Conservation (phyloP, 352 stramenopile species). For the Phytophthora cactorum region DNA sequence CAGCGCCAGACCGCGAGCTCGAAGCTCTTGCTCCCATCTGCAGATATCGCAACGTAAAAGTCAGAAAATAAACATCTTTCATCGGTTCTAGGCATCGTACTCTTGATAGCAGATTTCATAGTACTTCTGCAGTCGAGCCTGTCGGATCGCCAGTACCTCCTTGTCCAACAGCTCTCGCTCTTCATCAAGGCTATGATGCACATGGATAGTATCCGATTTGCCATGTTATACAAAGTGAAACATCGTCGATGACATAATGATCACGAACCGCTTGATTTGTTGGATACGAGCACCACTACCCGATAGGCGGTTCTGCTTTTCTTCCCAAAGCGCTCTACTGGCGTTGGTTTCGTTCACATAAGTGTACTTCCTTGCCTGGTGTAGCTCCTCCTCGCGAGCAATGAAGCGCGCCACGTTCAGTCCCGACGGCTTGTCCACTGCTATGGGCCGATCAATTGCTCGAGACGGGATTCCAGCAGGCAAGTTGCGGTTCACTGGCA, state of each 20-base stretch:
- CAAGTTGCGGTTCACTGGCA: conserved; percentile 59
- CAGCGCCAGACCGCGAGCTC: conserved; percentile 71
- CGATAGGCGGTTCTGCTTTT: conserved; percentile 70
- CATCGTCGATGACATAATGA: too few species aligned
- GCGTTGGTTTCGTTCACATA: conserved; percentile 55
- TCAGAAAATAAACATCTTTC: not conserved
- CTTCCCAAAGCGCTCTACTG: conserved; percentile 72
- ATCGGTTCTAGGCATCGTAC: conserved; percentile 20
- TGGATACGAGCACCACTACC: conserved; percentile 58
- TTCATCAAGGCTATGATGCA: conserved; percentile 51
- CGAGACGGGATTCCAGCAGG: conserved; percentile 58
- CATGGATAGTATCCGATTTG: too few species aligned
- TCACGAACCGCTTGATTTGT: conserved; percentile 61
- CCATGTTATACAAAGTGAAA: too few species aligned
- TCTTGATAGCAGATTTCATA: conserved; percentile 81
- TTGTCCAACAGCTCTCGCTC: conserved; percentile 85
- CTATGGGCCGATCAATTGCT: conserved; percentile 16
- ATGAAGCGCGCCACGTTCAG: conserved; percentile 83
- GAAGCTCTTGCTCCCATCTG: conserved; percentile 77
- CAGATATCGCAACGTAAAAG: not conserved
- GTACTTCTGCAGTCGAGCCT: conserved; percentile 62
- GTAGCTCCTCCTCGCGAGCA: conserved; percentile 73
- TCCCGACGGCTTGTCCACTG: conserved; percentile 47
- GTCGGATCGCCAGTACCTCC: conserved; percentile 64
- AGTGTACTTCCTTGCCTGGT: conserved; percentile 65